Evolutionary conservation across 202 grass and related monocot genomes (phyloP).

Genomic region (Cymbopogon flexuosus): DNA sequence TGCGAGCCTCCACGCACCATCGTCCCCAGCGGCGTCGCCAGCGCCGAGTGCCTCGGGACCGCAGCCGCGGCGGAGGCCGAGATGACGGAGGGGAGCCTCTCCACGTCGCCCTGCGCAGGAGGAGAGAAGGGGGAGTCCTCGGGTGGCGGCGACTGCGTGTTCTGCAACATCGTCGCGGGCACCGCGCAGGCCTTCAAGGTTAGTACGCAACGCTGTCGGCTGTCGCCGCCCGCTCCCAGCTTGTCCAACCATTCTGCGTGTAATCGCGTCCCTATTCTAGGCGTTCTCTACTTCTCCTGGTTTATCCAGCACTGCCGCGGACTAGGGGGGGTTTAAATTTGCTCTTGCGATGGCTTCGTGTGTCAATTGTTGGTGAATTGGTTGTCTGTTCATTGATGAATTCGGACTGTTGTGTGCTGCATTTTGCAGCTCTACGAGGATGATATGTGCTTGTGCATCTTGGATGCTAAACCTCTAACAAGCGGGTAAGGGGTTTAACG

Average conservation of each 20-base stretch:
- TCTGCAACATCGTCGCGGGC: constrained; percentile 58
- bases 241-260: background rate
- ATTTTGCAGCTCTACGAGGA: constrained; percentile 81
- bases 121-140: background rate
- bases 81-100: background rate
- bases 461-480: constrained; percentile 68
- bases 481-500: constrained; percentile 44
- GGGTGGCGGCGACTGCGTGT: constrained; percentile 44
- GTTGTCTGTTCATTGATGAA: background rate
- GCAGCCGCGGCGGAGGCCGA: background rate
- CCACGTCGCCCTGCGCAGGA: background rate
- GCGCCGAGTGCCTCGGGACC: background rate
- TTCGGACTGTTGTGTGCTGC: constrained; percentile 7
- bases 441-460: constrained; percentile 76
- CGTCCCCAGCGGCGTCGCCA: background rate
- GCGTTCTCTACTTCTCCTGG: background rate
- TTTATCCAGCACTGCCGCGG: background rate
- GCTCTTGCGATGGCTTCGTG: background rate
- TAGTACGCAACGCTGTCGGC: background rate
- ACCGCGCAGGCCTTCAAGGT: constrained; percentile 58
- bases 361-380: background rate
- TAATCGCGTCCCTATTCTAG: background rate
- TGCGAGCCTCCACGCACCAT: background rate
- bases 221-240: background rate
- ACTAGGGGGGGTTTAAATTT: background rate